A percentile compares a stretch with the other conserved stretches of the same genome.
These are phyloP conservation scores for Vigna angularis DNA, from an alignment of 306 rosid species.

Conservation along the genomic window DNA sequence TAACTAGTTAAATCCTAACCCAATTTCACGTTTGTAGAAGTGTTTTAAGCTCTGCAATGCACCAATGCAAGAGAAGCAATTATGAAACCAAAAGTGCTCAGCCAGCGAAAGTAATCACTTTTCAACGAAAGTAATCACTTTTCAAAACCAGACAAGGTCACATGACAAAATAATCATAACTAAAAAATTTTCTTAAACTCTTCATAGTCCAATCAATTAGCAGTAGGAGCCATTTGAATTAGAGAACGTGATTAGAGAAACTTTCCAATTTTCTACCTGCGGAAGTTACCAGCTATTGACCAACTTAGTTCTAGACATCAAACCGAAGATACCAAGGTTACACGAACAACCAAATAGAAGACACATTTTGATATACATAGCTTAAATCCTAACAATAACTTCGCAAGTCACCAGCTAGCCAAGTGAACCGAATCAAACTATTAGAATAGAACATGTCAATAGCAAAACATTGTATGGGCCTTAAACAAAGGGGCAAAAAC, in stretches of 20 bases:
- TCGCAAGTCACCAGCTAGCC: conserved; percentile 18
- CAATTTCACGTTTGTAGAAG: too few relatives aligned
- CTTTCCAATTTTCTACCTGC: neutral
- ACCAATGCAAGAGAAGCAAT: conserved; percentile 25
- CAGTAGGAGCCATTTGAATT: conserved; percentile 16
- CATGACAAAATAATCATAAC: neutral
- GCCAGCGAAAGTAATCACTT: neutral
- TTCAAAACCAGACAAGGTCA: conserved; percentile 24
- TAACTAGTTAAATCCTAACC: too few relatives aligned
- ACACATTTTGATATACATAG: conserved; percentile 19
- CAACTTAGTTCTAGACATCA: conserved; percentile 7
- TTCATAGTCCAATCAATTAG: conserved; percentile 29
- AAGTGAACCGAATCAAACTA: conserved; percentile 32
- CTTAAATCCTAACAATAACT: conserved; percentile 27
- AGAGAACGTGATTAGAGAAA: conserved; percentile 23
- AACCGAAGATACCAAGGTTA: neutral
- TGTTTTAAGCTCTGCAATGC: neutral
- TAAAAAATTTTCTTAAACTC: conserved; percentile 7
- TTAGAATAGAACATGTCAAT: conserved; percentile 20
- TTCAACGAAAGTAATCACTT: conserved; percentile 2
- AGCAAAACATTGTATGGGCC: neutral
- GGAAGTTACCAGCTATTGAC: neutral
- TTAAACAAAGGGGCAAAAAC: neutral
- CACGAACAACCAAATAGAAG: neutral
- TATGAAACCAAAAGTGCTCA: neutral